Evolutionary conservation across 2,329 filamentous ascomycete genomes (phyloP).

Genomic region (Colletotrichum graminicola): DNA sequence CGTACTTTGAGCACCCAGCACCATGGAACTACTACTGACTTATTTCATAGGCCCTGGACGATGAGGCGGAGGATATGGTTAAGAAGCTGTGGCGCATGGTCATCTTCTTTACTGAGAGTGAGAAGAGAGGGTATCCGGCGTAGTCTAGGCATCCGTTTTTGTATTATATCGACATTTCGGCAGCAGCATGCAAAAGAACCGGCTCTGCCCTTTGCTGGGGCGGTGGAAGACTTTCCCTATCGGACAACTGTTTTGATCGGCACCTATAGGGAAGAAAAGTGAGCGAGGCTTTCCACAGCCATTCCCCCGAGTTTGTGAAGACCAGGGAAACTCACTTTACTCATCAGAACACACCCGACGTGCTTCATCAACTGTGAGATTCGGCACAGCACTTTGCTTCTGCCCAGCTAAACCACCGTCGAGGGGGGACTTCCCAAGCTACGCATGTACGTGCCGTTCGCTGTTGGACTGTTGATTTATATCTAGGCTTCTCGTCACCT

Average conservation of each 20-base stretch:
- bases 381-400: neutral
- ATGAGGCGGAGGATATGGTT: slow-evolving; percentile 92
- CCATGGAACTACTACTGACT: slow-evolving; percentile 47
- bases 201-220: slow-evolving; percentile 1
- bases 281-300: slow-evolving; percentile 12
- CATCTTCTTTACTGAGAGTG: slow-evolving; percentile 96
- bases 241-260: neutral
- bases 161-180: slow-evolving; percentile 32
- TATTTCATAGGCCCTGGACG: slow-evolving; percentile 79
- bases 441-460: slow-evolving; percentile 17
- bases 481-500: neutral
- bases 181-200: slow-evolving; percentile 11
- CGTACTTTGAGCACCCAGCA: slow-evolving; percentile 51
- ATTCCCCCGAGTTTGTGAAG: slow-evolving; percentile 21
- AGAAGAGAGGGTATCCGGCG: slow-evolving; percentile 86
- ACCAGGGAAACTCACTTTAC: slow-evolving; percentile 23
- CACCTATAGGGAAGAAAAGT: neutral
- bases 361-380: slow-evolving; percentile 1
- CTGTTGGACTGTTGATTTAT: slow-evolving; percentile 5
- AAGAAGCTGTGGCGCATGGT: slow-evolving; percentile 99
- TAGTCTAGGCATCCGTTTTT: slow-evolving; percentile 52
- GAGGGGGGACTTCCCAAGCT: neutral
- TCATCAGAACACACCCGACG: slow-evolving; percentile 4
- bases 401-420: neutral
- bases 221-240: neutral